These are phyloP conservation scores for Euphorbia schlechtendalii DNA, from an alignment of 441 rosid species.

Conservation along the genomic window DNA sequence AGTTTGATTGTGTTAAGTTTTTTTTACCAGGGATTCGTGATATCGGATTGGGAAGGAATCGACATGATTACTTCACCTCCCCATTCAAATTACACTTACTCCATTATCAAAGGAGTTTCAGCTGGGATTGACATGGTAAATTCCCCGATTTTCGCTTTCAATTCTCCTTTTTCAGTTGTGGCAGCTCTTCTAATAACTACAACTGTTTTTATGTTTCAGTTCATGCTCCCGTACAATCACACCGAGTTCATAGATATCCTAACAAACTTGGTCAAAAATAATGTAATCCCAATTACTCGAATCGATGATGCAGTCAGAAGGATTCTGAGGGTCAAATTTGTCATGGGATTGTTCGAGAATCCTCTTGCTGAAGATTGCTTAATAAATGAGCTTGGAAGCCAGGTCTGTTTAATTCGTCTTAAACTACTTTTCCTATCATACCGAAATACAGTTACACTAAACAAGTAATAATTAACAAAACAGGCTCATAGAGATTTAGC, in stretches of 20 bases:
- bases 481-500: slow-evolving; percentile 63
- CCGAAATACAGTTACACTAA: background rate
- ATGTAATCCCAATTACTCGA: slow-evolving; percentile 49
- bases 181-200: too few species aligned
- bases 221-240: slow-evolving; percentile 18
- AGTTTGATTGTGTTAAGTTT: background rate
- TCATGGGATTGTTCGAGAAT: slow-evolving; percentile 57
- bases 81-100: slow-evolving; percentile 46
- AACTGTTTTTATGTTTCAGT: too few species aligned
- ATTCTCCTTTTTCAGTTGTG: too few species aligned
- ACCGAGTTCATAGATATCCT: slow-evolving; percentile 47
- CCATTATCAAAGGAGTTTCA: slow-evolving; percentile 36
- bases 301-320: slow-evolving; percentile 59
- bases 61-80: slow-evolving; percentile 62
- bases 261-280: slow-evolving; percentile 40
- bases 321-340: slow-evolving; percentile 52
- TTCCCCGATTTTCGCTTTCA: background rate
- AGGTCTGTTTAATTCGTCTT: slow-evolving; percentile 25
- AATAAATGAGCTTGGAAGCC: slow-evolving; percentile 44
- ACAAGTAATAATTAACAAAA: background rate
- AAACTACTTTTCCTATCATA: background rate
- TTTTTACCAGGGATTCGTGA: slow-evolving; percentile 56
- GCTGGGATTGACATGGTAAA: slow-evolving; percentile 71
- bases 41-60: slow-evolving; percentile 71
- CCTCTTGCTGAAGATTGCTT: slow-evolving; percentile 51